Conservation (phyloP, 2,329 filamentous ascomycete genomes). For the Phaeoacremonium minimum region DNA sequence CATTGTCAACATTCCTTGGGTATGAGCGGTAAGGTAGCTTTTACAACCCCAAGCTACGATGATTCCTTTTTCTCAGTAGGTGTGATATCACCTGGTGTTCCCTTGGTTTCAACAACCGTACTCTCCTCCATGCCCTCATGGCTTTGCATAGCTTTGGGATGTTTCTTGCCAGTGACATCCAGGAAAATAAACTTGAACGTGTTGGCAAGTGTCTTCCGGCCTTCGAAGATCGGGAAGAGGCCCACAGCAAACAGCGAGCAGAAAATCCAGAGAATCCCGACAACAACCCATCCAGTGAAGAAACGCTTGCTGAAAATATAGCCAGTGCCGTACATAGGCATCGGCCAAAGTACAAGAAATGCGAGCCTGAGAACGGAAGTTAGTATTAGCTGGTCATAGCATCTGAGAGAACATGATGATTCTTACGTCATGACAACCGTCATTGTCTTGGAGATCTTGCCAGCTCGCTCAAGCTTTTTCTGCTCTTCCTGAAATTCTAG, state of each 20-base stretch:
- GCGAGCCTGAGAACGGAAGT: slow-evolving; percentile 46
- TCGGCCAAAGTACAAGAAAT: slow-evolving; percentile 81
- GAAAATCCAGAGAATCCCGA: slow-evolving; percentile 79
- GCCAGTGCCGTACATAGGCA: slow-evolving; percentile 79
- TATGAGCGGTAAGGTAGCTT: too few relatives aligned
- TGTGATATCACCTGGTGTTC: slow-evolving; percentile 10
- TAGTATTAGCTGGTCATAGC: slow-evolving; percentile 13
- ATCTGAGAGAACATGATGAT: too few relatives aligned
- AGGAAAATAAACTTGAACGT: slow-evolving; percentile 58
- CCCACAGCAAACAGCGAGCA: slow-evolving; percentile 69
- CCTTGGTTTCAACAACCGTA: background rate
- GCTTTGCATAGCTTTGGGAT: slow-evolving; percentile 16
- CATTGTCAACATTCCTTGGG: too few relatives aligned
- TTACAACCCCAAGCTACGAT: too few relatives aligned
- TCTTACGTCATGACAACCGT: slow-evolving; percentile 25
- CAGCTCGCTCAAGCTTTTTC: slow-evolving; percentile 21
- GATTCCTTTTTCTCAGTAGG: slow-evolving; percentile 12
- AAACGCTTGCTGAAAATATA: slow-evolving; percentile 82
- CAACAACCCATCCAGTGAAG: slow-evolving; percentile 76
- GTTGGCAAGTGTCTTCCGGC: slow-evolving; percentile 59
- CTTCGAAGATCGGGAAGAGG: slow-evolving; percentile 78
- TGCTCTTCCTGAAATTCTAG: slow-evolving; percentile 36
- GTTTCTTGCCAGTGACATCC: slow-evolving; percentile 49
- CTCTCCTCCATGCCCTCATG: slow-evolving; percentile 4
- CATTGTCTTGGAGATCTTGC: slow-evolving; percentile 24